Evolutionary conservation across 1,139 yeast species (phyloP).

Genomic region (Ashbya aceris): DNA sequence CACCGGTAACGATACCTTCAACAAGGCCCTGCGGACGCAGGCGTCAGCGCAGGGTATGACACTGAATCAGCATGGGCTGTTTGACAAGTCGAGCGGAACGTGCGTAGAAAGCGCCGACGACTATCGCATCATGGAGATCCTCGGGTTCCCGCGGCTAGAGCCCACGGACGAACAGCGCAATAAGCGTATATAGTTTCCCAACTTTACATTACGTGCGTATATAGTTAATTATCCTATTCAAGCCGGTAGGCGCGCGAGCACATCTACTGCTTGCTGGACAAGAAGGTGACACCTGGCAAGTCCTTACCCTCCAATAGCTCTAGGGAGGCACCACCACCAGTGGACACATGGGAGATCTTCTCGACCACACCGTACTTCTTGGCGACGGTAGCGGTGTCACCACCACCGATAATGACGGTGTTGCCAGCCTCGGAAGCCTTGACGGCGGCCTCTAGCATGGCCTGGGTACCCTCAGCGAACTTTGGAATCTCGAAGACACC

Average conservation of each 20-base stretch:
- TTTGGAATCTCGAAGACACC: constrained; percentile 95
- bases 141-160: constrained; percentile 39
- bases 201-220: not conserved
- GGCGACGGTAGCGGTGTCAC: constrained; percentile 98
- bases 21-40: constrained; percentile 39
- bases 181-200: not conserved
- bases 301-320: constrained; percentile 97
- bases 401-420: constrained; percentile 97
- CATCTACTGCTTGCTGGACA: constrained; percentile 51
- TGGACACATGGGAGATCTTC: constrained; percentile 91
- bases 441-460: constrained; percentile 78
- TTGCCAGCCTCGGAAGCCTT: constrained; percentile 78
- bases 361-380: constrained; percentile 94
- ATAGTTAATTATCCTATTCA: no score
- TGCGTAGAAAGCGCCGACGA: constrained; percentile 43
- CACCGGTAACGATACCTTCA: constrained; percentile 50
- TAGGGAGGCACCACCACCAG: constrained; percentile 99
- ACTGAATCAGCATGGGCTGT: constrained; percentile 45
- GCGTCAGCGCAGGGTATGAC: constrained; percentile 39
- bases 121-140: constrained; percentile 37
- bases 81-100: constrained; percentile 19
- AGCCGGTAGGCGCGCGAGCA: not conserved
- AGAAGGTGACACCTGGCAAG: constrained; percentile 91
- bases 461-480: constrained; percentile 84
- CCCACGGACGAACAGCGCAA: constrained; percentile 29